These are phyloP conservation scores for Colletotrichum sp. DNA, from an alignment of 2,329 filamentous ascomycete genomes.

Conservation along the genomic window DNA sequence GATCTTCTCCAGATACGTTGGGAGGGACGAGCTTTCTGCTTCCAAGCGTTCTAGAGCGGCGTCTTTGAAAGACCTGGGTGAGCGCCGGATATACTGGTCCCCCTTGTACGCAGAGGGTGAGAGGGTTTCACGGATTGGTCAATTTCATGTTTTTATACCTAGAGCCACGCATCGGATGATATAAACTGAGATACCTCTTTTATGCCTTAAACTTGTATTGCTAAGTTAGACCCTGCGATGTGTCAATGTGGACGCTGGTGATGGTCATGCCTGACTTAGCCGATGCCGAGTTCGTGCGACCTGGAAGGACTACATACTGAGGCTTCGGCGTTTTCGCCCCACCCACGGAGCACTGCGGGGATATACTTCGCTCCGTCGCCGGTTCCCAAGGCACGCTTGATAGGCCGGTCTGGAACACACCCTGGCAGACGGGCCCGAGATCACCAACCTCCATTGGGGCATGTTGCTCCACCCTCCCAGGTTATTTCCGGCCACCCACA, in stretches of 20 bases:
- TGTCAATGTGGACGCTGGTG: not conserved
- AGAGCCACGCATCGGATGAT: slow-evolving; percentile 14
- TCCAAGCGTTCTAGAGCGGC: not conserved
- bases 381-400: not conserved
- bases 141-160: slow-evolving; percentile 5
- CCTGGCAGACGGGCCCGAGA: not conserved
- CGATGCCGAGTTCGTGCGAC: not conserved
- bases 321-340: not conserved
- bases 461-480: not conserved
- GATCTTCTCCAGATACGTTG: not conserved
- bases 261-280: not conserved
- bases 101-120: not conserved
- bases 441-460: not conserved
- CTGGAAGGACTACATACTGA: not conserved
- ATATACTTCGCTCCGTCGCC: not conserved
- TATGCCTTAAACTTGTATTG: not conserved
- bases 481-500: not conserved
- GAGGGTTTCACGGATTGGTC: not conserved
- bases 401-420: not conserved
- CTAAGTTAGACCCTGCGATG: not conserved
- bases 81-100: not conserved
- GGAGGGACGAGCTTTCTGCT: not conserved
- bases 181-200: slow-evolving; percentile 23
- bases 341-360: not conserved
- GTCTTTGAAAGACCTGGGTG: not conserved